Evolutionary conservation across 1,284 basidiomycete genomes (phyloP).

Genomic region (Clitocybe nebularis): DNA sequence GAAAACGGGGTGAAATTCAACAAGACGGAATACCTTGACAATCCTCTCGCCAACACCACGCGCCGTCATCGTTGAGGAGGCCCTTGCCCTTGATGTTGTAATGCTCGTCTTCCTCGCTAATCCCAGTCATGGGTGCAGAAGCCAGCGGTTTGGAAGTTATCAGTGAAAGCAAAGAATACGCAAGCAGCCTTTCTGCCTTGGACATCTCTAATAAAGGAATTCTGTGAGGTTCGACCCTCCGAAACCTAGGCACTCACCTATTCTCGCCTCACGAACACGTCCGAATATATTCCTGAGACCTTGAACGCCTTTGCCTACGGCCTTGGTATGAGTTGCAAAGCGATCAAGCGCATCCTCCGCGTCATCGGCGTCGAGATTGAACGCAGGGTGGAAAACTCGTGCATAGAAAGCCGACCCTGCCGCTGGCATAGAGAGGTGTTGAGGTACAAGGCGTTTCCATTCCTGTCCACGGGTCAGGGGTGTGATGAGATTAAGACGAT

Average conservation of each 20-base stretch:
- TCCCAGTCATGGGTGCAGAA: slow-evolving; percentile 41
- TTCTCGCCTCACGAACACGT: slow-evolving; percentile 57
- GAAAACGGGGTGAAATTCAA: not conserved
- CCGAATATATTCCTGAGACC: slow-evolving; percentile 59
- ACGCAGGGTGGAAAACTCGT: slow-evolving; percentile 78
- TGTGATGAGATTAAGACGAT: not conserved
- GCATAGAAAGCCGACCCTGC: slow-evolving; percentile 74
- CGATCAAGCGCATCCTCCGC: slow-evolving; percentile 50
- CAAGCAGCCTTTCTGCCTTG: slow-evolving; percentile 64
- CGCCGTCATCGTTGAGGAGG: slow-evolving; percentile 66
- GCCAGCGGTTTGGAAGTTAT: slow-evolving; percentile 64
- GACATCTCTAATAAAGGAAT: slow-evolving; percentile 56
- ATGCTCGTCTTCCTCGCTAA: slow-evolving; percentile 46
- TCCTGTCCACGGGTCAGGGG: slow-evolving; percentile 40
- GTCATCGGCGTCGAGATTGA: slow-evolving; percentile 75
- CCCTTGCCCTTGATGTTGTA: slow-evolving; percentile 45
- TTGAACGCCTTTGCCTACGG: slow-evolving; percentile 66
- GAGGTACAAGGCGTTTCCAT: slow-evolving; percentile 64
- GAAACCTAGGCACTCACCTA: slow-evolving; percentile 64
- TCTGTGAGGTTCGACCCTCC: slow-evolving; percentile 6
- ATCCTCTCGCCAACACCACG: slow-evolving; percentile 83
- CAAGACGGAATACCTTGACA: slow-evolving; percentile 48
- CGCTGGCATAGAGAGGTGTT: slow-evolving; percentile 54
- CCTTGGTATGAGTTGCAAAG: slow-evolving; percentile 63
- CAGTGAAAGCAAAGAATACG: slow-evolving; percentile 65